These are phyloP conservation scores for Malassezia globosa DNA, from an alignment of 1,284 basidiomycete genomes.

Conservation along the genomic window DNA sequence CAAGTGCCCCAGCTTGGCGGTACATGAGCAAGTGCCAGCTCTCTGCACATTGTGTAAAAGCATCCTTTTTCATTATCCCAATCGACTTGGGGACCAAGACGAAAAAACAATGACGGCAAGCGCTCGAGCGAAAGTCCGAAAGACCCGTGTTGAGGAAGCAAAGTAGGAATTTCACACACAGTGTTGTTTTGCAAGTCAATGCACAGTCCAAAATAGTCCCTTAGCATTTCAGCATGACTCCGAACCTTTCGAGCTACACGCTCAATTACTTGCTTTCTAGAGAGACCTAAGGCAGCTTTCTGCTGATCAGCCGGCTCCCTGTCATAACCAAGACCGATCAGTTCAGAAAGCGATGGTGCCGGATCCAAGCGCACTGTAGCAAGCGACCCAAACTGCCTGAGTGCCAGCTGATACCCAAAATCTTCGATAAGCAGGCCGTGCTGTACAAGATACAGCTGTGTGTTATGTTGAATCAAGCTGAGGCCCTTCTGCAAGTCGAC, in stretches of 20 bases:
- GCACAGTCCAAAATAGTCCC: conserved; percentile 75
- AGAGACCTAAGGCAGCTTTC: conserved; percentile 32
- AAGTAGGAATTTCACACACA: conserved; percentile 64
- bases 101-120: conserved; percentile 32
- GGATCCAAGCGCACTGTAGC: conserved; percentile 70
- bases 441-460: conserved; percentile 77
- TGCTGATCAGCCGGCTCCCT: conserved; percentile 52
- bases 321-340: conserved; percentile 69
- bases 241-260: conserved; percentile 43
- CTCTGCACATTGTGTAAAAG: conserved; percentile 71
- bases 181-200: conserved; percentile 54
- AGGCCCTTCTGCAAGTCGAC: conserved; percentile 66
- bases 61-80: conserved; percentile 77
- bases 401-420: conserved; percentile 82
- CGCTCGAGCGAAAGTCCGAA: conserved; percentile 63
- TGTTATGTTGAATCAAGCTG: conserved; percentile 75
- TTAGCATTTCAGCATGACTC: conserved; percentile 66
- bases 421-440: conserved; percentile 61
- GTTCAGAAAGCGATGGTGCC: conserved; percentile 59
- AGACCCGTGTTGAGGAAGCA: conserved; percentile 74
- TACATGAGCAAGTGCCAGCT: conserved; percentile 54
- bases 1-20: conserved; percentile 48
- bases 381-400: conserved; percentile 75
- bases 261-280: conserved; percentile 54
- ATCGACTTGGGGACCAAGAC: conserved; percentile 57